Evolutionary conservation across 192 early-diverging fungal genomes (phyloP).

Genomic region (Mortierella alpina): DNA sequence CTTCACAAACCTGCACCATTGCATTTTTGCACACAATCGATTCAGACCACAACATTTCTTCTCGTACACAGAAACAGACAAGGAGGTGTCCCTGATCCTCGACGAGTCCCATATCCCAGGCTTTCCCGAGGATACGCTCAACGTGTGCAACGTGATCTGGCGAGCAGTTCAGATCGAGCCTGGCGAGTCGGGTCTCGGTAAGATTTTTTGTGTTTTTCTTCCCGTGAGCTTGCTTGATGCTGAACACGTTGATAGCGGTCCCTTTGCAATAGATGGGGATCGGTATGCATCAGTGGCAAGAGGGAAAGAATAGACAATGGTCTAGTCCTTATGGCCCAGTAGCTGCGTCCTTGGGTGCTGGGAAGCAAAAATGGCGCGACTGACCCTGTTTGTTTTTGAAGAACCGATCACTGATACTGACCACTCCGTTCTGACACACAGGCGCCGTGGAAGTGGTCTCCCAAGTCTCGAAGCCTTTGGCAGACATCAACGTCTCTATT

Average conservation of each 20-base stretch:
- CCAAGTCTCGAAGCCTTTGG: constrained; percentile 40
- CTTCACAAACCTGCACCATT: not conserved
- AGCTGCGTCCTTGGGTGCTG: too few species aligned
- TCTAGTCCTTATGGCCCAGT: too few species aligned
- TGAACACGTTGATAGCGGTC: constrained; percentile 11
- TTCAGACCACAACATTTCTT: constrained; percentile 43
- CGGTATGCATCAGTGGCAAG: not conserved
- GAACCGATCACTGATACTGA: too few species aligned
- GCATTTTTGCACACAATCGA: not conserved
- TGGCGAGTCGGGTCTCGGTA: constrained; percentile 53
- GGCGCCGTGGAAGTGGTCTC: constrained; percentile 42
- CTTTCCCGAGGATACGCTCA: constrained; percentile 41
- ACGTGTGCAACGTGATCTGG: constrained; percentile 49
- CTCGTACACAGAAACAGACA: constrained; percentile 49
- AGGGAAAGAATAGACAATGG: too few species aligned
- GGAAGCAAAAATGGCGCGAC: too few species aligned
- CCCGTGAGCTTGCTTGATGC: not conserved
- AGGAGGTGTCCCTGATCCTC: constrained; percentile 46
- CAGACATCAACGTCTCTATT: constrained; percentile 49
- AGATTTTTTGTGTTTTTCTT: constrained; percentile 10
- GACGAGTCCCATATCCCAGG: constrained; percentile 43
- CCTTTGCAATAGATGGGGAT: not conserved
- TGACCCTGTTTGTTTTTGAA: too few species aligned
- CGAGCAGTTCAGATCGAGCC: constrained; percentile 47
- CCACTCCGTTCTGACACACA: not conserved